These are phyloP conservation scores for Malassezia equina DNA, from an alignment of 1,284 basidiomycete species.

Conservation along the genomic window DNA sequence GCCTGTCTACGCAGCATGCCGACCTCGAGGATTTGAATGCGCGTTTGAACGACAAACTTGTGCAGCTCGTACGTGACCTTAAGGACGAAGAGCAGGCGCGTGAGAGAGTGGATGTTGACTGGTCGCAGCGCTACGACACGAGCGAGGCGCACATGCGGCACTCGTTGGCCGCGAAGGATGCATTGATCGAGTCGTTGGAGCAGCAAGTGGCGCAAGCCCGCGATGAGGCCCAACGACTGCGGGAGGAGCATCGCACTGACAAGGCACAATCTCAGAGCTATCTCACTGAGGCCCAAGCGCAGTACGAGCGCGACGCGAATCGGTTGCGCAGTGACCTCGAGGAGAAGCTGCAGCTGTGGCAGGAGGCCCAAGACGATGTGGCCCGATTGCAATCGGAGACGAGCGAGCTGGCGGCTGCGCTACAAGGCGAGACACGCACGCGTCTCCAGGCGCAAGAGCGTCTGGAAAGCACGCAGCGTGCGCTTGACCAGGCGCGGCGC, in stretches of 20 bases:
- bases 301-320: conserved; percentile 7
- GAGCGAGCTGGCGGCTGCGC: conserved; percentile 29
- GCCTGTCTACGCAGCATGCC: neutral
- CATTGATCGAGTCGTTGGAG: conserved; percentile 29
- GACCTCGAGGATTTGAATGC: conserved; percentile 28
- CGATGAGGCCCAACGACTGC: conserved; percentile 51
- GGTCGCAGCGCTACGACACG: conserved; percentile 48
- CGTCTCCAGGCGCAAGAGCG: conserved; percentile 36
- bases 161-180: conserved; percentile 35
- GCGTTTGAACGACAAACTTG: conserved; percentile 38
- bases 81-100: conserved; percentile 49
- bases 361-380: conserved; percentile 61
- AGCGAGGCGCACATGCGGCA: conserved; percentile 29
- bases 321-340: conserved; percentile 73
- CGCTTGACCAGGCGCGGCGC: conserved; percentile 24
- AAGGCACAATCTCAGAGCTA: conserved; percentile 63
- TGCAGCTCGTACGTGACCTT: conserved; percentile 48
- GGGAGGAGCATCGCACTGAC: conserved; percentile 58
- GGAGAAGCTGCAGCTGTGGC: conserved; percentile 62
- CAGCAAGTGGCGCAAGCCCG: conserved; percentile 31
- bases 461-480: conserved; percentile 33
- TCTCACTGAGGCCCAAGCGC: conserved; percentile 5
- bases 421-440: conserved; percentile 35
- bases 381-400: conserved; percentile 52
- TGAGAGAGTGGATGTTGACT: conserved; percentile 48